Evolutionary conservation across 2,329 filamentous ascomycete genomes (phyloP), one percentile per base, ranked within the genome.

Genomic region (Fusarium foetens): DNA sequence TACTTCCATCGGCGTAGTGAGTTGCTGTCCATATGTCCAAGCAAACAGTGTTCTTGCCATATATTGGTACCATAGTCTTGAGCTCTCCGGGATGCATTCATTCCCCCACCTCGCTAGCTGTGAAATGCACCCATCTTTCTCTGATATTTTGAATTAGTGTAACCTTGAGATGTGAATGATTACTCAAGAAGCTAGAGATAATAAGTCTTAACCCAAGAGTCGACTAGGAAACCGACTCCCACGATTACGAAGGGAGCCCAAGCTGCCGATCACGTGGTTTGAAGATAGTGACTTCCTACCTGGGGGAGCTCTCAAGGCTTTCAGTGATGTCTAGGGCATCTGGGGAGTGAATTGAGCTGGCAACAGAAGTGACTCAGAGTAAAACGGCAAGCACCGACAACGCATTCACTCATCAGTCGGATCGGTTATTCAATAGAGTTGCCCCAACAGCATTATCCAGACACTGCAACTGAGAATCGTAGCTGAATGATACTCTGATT

Each of bases 1-100:
- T 16, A 2, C 2, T n/a, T 41, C 13, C 13, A 6, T 41, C 0
- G 2, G 13, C 21, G 16, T 1, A 1, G 6, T 16, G 21, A 41
- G 21, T 16, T 5, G 39, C 39, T 14, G 8, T n/a, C 8, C 4
- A 23, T 16, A 23, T 10, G 8, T 8, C 6, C 8, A 13, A 6
- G 38, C 21, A 39, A 39, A 39, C 21, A 39, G 38, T 21, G 38
- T 39, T 12, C 12, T 11, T 13, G 2, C 19, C 11, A n/a, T n/a
- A 23, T 10, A 13, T 8, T 41, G 1, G 39, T 16, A 9, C 21
- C 21, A n/a, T n/a, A n/a, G 8, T 14, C 21, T 9, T 14, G 13
- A 21, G 39, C 8, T n/a, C 5, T 41, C 7, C n/a, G n/a, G n/a
- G n/a, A n/a, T n/a, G n/a, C 21, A 41, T 9, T 14, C 21, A 14